Base-by-base conservation (phyloP, 495 filamentous ascomycete genomes). In the Neurospora sp. region DNA sequence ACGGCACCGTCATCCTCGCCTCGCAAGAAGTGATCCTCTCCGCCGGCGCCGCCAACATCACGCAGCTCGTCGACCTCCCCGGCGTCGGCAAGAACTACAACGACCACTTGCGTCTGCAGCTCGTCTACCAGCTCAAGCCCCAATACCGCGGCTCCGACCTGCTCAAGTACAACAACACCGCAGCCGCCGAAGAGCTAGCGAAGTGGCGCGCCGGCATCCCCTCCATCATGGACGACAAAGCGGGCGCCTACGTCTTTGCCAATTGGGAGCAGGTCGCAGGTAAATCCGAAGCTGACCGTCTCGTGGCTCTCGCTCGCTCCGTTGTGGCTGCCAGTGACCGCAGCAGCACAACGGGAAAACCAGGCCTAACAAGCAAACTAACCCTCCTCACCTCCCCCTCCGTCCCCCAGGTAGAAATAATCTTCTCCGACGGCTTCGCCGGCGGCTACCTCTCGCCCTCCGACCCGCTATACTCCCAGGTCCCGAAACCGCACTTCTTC, bases 21-120 rank as follows among this genome's bases (percentile, higher is more conserved):
- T 77, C 74, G 5, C 82, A 83, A 44, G 87, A 89, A 42, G 84
- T 90, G 0, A 85, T 91, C 71, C 76, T 91, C 8, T 85, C 86
- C 10, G 40, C 42, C 42, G 42, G 86, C 86, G 69, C 39, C 39
- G 39, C 87, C 88, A 12, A 78, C 5, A 35, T 35, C 31, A 35
- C 31, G 31, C 31, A 35, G 31, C 31, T 35, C 31, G 31, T 35
- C 31, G 31, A 35, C 31, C 31, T 35, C 31, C 31, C 31, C 31
- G 31, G 31, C 31, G 31, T 35, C 31, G 31, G 31, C 31, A 0
- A 35, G 31, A 35, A 35, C 31, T 35, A 35, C 31, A 35, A 35
- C 31, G 31, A 35, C 4, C 31, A 35, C 31, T 35, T 35, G 31
- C 31, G 31, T 35, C 31, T 35, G 31, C 31, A 35, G 31, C 31